A percentile compares a stretch with the other conserved stretches of the same genome.
Conservation (phyloP, 202 grass and related monocot species). For the Setaria italica region DNA sequence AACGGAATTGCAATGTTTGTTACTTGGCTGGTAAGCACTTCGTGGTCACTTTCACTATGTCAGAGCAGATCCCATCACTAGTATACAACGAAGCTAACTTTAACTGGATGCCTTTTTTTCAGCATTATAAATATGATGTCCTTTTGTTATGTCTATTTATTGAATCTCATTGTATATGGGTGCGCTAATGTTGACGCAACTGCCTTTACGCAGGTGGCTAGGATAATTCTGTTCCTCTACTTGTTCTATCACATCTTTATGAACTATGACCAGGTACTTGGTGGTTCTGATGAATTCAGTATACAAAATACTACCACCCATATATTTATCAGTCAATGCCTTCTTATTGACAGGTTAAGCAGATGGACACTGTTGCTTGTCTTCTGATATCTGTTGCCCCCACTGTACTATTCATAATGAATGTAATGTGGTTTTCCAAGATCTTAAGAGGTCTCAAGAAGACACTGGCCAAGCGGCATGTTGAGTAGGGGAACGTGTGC, state of each 20-base stretch:
- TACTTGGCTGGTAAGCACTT: constrained; percentile 85
- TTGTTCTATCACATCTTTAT: constrained; percentile 85
- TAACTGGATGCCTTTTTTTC: constrained; percentile 19
- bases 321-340: constrained; percentile 12
- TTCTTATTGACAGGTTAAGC: constrained; percentile 61
- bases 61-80: background rate
- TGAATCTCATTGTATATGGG: background rate
- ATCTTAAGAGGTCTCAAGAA: constrained; percentile 89
- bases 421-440: constrained; percentile 92
- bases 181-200: constrained; percentile 35
- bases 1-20: constrained; percentile 88
- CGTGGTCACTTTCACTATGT: background rate
- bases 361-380: constrained; percentile 78
- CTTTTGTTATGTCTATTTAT: constrained; percentile 19
- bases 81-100: constrained; percentile 1
- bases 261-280: constrained; percentile 80
- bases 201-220: constrained; percentile 69
- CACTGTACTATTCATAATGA: constrained; percentile 71
- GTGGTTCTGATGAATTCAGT: constrained; percentile 11
- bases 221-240: constrained; percentile 90
- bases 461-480: constrained; percentile 81
- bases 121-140: background rate
- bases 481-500: constrained; percentile 46
- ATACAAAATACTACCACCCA: background rate
- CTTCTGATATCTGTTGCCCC: constrained; percentile 68